A percentile compares a stretch with the other conserved stretches of the same genome.
These are phyloP conservation scores for Pleurostoma richardsiae DNA, from an alignment of 2,329 filamentous ascomycete species.

Conservation along the genomic window DNA sequence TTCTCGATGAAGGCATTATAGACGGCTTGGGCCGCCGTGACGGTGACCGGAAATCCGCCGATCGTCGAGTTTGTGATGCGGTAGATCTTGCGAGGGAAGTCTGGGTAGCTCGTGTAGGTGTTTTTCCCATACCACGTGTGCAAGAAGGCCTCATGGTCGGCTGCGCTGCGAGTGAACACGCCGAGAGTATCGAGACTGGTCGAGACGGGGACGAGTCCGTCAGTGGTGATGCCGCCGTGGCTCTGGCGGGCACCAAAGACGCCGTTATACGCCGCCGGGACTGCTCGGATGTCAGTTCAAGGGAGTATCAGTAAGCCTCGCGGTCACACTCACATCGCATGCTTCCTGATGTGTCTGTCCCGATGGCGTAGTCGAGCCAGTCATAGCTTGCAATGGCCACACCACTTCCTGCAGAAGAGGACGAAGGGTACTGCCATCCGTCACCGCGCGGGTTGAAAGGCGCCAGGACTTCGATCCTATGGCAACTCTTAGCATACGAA, in stretches of 20 bases:
- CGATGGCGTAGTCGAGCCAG: conserved; percentile 14
- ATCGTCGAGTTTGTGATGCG: background rate
- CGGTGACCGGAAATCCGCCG: background rate
- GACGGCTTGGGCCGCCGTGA: background rate
- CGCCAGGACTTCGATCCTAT: conserved; percentile 23
- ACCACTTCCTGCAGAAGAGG: conserved; percentile 27
- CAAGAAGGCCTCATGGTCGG: background rate
- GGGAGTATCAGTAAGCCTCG: too few relatives aligned
- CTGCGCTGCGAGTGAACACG: background rate
- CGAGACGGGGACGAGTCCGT: background rate
- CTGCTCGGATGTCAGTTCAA: background rate
- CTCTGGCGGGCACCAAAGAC: background rate
- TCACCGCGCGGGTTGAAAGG: conserved; percentile 43
- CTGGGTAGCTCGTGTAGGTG: background rate
- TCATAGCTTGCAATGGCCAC: conserved; percentile 25
- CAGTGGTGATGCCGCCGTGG: background rate
- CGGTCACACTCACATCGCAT: background rate
- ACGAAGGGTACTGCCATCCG: conserved; percentile 36
- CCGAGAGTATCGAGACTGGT: background rate
- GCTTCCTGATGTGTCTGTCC: conserved; percentile 3
- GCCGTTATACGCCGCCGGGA: background rate
- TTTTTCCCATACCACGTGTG: background rate
- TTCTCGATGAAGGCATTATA: background rate
- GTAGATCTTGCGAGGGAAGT: background rate
- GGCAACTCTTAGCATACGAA: background rate